Conservation (phyloP, 75 land plant genomes). For the Sequoia sempervirens region DNA sequence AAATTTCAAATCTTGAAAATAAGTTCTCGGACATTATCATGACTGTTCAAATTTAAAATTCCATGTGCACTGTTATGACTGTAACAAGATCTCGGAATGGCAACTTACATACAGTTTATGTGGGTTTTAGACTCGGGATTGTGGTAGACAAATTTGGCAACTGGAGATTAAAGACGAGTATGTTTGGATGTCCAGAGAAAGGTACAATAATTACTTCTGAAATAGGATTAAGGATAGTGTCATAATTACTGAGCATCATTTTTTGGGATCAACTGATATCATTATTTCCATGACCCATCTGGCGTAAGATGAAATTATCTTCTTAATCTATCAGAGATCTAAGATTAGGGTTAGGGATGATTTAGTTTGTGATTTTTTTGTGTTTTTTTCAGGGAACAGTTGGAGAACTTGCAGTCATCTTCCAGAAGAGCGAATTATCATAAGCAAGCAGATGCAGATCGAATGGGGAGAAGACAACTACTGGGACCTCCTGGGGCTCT, state of each 20-base stretch:
- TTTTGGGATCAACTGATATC: not conserved
- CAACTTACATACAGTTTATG: not conserved
- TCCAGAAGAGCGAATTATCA: constrained; percentile 26
- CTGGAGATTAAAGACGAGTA: constrained; percentile 9
- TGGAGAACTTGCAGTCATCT: constrained; percentile 25
- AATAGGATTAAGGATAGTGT: not conserved
- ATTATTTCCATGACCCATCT: not conserved
- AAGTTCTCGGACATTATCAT: not conserved
- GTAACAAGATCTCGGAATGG: not conserved
- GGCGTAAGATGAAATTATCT: not conserved
- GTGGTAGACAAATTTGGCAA: not conserved
- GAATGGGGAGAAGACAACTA: constrained; percentile 25
- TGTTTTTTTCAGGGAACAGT: constrained; percentile 13
- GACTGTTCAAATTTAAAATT: not conserved
- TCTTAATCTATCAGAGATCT: constrained; percentile 19
- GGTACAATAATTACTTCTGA: constrained; percentile 3
- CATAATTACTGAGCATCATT: not conserved
- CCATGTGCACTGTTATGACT: not conserved
- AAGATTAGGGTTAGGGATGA: constrained; percentile 5
- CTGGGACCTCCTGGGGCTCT: constrained; percentile 24
- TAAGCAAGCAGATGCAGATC: constrained; percentile 2
- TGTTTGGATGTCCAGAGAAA: constrained; percentile 30
- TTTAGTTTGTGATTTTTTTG: not conserved
- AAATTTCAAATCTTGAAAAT: not conserved
- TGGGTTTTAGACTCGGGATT: constrained; percentile 4